Base-by-base conservation (phyloP, 345 rosid species). In the Citrus maxima region DNA sequence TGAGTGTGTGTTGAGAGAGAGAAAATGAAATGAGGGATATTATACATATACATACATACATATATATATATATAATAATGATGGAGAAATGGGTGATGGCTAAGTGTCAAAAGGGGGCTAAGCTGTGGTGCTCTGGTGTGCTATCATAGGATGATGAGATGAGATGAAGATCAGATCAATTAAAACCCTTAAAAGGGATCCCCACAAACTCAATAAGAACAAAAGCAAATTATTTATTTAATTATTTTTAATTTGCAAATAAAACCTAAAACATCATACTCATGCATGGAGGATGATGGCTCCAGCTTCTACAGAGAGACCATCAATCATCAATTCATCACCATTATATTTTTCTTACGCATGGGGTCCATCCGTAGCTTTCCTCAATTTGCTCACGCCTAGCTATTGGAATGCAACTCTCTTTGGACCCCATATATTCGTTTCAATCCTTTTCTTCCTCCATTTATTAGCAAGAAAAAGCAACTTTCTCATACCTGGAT, bases 31-130 rank as follows among this genome's bases (percentile, higher is more conserved):
- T 13, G 37, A 49, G 46, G 8, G 35, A 35, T 22, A 42, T 42
- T 42, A 42, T 3, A 0, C 1, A 10, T 0, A 10, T 0, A 0
- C 0, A 10, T 0, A 10, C 0, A 2, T 2, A 40, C 6, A 35
- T 6, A 35, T 35, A 35, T 9, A 42, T 10, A 42, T 2, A 42
- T 10, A 42, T 10, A 32, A 28, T 14, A 18, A 21, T 25, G 6
- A 51, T 51, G 6, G 78, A 8, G 58, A 71, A 67, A 40, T 32
- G 8, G 28, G 70, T 51, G 35, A 46, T 60, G 24, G 77, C 12
- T 3, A 70, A 60, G n/a, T 70, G 76, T 16, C 76, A 10, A 71
- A 18, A 55, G 40, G 30, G 51, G n/a, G 73, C 60, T 55, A 72
- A 28, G 18, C 14, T 63, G 22, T 14, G 30, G 61, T 35, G 77